Evolutionary conservation across 305 asterid genomes (phyloP), one percentile per base, ranked within the genome.

Genomic region (Solanum aculeatissimum): DNA sequence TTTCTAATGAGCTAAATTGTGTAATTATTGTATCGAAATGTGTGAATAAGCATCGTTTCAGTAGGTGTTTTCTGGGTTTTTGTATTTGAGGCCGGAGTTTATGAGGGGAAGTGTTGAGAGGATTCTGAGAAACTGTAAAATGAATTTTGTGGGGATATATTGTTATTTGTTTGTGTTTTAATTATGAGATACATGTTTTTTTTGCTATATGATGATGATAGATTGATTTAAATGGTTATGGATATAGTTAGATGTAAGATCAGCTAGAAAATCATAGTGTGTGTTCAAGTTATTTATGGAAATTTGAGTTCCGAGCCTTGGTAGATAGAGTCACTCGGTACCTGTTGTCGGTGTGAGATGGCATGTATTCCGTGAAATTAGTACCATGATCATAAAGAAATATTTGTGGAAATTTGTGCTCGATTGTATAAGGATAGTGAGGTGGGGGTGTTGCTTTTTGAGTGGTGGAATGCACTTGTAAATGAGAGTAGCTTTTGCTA

Each of bases 331-430:
- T 40, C 10, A 40, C 45, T 8, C 7, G 45, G 45, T 40, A 40
- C 10, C 40, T 35, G 40, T 35, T 1, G 45, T 8, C 9, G 10
- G 9, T 40, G 9, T 7, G 9, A 40, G 10, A 1, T 40, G 45
- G 10, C 10, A 40, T 7, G 2, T 40, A 40, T 40, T 40, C 1
- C 0, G 45, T 40, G 10, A 2, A 40, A 40, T 40, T 40, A 40
- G 45, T 40, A 58, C 29, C 8, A 0, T 1, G 1, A 15, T 58
- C 0, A 9, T 58, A 0, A 1, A 58, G 21, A 10, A 1, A 2
- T 23, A 4, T 25, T 51, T 43, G 14, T 43, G 38, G 18, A 72
- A 25, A 15, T 25, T 74, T 47, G 43, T 1, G 81, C 25, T 74
- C 9, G 9, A 23, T 25, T 74, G 3, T 25, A 13, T 1, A 43